Base-by-base conservation (phyloP, 2,329 filamentous ascomycete genomes). In the Trichoderma gracile region DNA sequence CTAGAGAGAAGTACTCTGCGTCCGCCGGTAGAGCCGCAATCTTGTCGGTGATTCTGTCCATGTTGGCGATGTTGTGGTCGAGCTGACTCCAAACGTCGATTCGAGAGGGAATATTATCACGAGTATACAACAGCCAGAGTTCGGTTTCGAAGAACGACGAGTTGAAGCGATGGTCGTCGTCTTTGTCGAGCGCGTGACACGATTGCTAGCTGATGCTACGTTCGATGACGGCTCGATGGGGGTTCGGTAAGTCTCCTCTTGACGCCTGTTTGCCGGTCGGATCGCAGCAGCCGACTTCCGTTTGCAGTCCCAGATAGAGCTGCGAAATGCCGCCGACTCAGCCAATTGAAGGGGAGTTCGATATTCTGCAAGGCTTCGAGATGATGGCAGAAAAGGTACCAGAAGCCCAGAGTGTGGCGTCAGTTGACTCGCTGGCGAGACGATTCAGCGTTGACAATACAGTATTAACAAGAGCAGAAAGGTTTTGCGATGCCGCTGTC, bases 31-130 rank as follows among this genome's bases (percentile, higher is more conserved):
- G 81, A 67, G 92, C 91, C 79, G 91, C 91, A 75, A 98, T 94
- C 83, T 97, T 97, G 83, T 96, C 90, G 68, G 92, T 96, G 75
- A 97, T 93, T 79, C 91, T 95, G 80, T 93, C 89, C 89, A 92
- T 92, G 67, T 64, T 66, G 69, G 65, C 21, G 12, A 5, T 38
- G 33, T 14, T 14, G 33, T 30, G 23, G 55, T 14, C 33, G 12
- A 14, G 12, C 12, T 38, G 46, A 38, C 9, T 45, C 53, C 40
- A 14, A n/a, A 8, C 1, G n/a, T 14, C 14, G 25, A 9, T 42
- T 45, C 25, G 38, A 45, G 47, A 27, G 58, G 8, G 23, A 17
- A 33, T 8, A 42, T 2, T 14, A 33, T 23, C 17, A 53, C 9
- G 5, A 12, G 30, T 43, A 10, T 6, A 45, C 17, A 42, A 9